Percentiles rank a stretch among this genome's conserved stretches.
Evolutionary conservation across 345 rosid species (phyloP).

Genomic region (Sisymbrium altissimum): DNA sequence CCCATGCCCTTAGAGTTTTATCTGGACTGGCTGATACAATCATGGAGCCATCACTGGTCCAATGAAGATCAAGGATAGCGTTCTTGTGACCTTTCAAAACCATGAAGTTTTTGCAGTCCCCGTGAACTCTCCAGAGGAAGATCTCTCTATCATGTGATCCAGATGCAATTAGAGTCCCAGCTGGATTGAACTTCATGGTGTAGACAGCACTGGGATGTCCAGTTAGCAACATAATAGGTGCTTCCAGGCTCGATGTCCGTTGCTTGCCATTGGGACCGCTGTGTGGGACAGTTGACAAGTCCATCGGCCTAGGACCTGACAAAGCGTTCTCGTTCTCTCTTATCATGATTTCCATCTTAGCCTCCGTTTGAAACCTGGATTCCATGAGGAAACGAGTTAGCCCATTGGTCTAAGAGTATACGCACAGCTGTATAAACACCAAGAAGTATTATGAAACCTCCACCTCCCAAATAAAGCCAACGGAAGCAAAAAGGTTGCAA

Average conservation of each 20-base stretch:
- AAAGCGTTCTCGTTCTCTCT: conserved; percentile 65
- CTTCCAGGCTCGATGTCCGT: conserved; percentile 80
- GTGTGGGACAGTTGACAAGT: conserved; percentile 69
- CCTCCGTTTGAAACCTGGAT: conserved; percentile 4
- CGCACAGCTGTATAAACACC: neutral
- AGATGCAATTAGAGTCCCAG: conserved; percentile 81
- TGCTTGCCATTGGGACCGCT: conserved; percentile 43
- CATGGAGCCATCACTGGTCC: conserved; percentile 91
- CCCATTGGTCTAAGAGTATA: neutral
- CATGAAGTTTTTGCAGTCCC: conserved; percentile 96
- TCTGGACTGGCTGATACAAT: conserved; percentile 93
- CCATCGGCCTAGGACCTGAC: conserved; percentile 87
- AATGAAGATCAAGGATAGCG: conserved; percentile 88
- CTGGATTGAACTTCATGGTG: conserved; percentile 89
- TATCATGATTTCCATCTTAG: conserved; percentile 52
- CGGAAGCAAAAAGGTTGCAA: neutral
- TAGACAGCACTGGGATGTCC: conserved; percentile 90
- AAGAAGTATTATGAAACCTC: neutral
- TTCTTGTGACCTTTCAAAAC: conserved; percentile 94
- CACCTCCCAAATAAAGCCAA: neutral
- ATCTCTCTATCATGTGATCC: conserved; percentile 97
- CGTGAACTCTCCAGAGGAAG: conserved; percentile 83
- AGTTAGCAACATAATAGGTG: conserved; percentile 82
- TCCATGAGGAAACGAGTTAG: neutral
- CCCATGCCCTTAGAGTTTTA: conserved; percentile 92